Base-by-base conservation (phyloP, 805 yeast species). In the Cyberlindnera japonica region DNA sequence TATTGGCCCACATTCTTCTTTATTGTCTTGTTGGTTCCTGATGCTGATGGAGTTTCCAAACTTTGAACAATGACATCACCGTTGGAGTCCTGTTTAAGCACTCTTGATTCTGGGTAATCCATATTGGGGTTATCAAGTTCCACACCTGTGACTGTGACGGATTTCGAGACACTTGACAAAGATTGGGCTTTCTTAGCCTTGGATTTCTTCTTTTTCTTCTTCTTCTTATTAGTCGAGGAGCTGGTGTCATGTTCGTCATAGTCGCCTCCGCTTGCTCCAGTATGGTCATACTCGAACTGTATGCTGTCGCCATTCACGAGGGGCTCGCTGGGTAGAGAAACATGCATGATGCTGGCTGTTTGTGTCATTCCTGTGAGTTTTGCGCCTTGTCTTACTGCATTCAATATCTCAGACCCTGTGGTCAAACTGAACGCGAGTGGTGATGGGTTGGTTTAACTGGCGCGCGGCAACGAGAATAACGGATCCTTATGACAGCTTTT, bases 51-150 rank as follows among this genome's bases (percentile, higher is more conserved):
- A 4, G 19, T 73, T 57, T 27, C 67, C 36, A 62, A 50, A 24
- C 63, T 58, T 51, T 83, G 83, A 18, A 86, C 88, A 35, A 84
- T 74, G 5, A 85, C 83, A 50, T 83, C 86, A 7, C 95, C 95
- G 57, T 84, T 82, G 4, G 81, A 73, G 4, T 76, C 83, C 50
- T 81, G 79, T 49, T 77, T 81, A 33, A 83, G 78, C 5, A 83
- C 79, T 41, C 93, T 61, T 8, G 89, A 81, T 12, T 75, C 71
- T 3, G 93, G 93, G 54, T 83, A 83, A 13, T 81, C 87, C 25
- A 74, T 71, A 28, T 71, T 68, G 12, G 81, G 77, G 50, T 79
- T 68, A 53, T 71, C 72, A 19, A 79, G 50, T 34, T 77, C 55
- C 22, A 51, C 30, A 2, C 47, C 51, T 16, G 48, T 50, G 26